Evolutionary conservation across 805 yeast genomes (phyloP).

Genomic region (Kluyveromyces dobzhanskii): DNA sequence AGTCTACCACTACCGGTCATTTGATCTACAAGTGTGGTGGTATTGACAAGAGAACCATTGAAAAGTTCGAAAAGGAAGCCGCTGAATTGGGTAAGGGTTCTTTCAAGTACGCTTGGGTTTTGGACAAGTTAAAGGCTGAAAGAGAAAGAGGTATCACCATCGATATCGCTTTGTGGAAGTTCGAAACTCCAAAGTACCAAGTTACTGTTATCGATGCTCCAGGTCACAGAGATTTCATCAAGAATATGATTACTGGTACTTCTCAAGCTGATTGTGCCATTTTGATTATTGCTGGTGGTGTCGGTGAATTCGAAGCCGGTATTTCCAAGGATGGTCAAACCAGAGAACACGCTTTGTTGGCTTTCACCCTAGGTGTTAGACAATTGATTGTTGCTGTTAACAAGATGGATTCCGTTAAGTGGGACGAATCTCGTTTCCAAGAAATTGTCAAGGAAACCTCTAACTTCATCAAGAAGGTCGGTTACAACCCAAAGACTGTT

Average conservation of each 20-base stretch:
- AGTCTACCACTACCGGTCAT: conserved; percentile 99
- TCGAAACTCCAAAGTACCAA: conserved; percentile 83
- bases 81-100: conserved; percentile 96
- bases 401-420: conserved; percentile 92
- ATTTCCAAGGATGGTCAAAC: conserved; percentile 93
- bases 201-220: conserved; percentile 93
- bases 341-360: conserved; percentile 89
- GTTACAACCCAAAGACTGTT: conserved; percentile 74
- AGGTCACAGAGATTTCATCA: conserved; percentile 95
- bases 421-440: conserved; percentile 75
- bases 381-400: conserved; percentile 85
- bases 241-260: conserved; percentile 94
- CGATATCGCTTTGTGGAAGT: conserved; percentile 87
- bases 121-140: conserved; percentile 93
- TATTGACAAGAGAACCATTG: conserved; percentile 97
- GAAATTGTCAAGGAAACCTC: conserved; percentile 71
- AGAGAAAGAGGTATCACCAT: conserved; percentile 96
- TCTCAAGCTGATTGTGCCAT: conserved; percentile 91
- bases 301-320: conserved; percentile 94
- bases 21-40: conserved; percentile 99
- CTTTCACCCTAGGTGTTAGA: conserved; percentile 81
- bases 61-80: conserved; percentile 97
- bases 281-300: conserved; percentile 84
- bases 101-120: conserved; percentile 96
- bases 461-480: conserved; percentile 77